Evolutionary conservation across 805 yeast genomes (phyloP).

Genomic region (Diddensiella santjacobensis): DNA sequence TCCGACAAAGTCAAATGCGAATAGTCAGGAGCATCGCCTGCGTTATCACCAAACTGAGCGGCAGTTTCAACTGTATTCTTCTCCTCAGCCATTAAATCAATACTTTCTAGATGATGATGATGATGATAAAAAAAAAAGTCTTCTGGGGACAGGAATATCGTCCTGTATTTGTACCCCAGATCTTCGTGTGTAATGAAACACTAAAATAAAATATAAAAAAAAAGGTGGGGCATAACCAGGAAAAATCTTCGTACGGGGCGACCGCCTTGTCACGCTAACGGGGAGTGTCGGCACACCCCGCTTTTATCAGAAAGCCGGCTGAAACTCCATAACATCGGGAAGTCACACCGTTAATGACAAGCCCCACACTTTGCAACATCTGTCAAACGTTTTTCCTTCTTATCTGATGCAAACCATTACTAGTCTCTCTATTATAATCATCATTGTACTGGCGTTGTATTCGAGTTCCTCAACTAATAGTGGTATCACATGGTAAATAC

Average conservation of each 20-base stretch:
- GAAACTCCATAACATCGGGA: no score
- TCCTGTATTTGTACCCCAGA: conserved; percentile 4
- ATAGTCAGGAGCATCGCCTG: conserved; percentile 4
- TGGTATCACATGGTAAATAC: no score
- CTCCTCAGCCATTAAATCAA: background rate
- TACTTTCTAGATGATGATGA: background rate
- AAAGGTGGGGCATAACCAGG: background rate
- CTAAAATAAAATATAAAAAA: no score
- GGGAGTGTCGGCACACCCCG: conserved; percentile 2
- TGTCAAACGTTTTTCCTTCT: no score
- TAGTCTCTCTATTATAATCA: no score
- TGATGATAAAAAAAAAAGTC: background rate
- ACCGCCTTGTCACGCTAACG: background rate
- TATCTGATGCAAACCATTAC: no score
- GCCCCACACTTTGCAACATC: no score
- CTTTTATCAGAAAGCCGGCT: no score
- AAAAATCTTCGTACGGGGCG: background rate
- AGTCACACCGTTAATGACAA: no score
- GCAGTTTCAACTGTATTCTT: background rate
- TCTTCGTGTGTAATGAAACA: background rate
- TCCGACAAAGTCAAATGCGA: conserved; percentile 26
- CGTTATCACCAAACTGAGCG: background rate
- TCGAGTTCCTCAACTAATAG: no score
- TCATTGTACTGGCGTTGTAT: no score
- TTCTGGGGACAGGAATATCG: background rate